Conservation (phyloP, 257 asterid genomes). For the Solanum bulbocastanum region DNA sequence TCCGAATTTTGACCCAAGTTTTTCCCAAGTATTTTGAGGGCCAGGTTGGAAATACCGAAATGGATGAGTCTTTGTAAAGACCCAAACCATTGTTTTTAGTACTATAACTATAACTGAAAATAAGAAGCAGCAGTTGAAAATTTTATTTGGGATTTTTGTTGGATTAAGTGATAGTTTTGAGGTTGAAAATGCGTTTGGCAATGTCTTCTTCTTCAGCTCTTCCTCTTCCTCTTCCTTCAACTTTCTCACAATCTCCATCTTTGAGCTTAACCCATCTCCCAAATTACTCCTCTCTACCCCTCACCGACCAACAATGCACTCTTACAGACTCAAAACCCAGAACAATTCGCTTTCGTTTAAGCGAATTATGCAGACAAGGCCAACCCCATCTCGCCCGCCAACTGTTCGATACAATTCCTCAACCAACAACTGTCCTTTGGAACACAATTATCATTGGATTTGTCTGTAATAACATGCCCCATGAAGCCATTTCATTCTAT, state of each 20-base stretch:
- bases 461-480: constrained; percentile 57
- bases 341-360: constrained; percentile 73
- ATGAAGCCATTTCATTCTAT: constrained; percentile 58
- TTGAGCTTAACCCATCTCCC: constrained; percentile 10
- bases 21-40: too few species aligned
- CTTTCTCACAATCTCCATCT: constrained; percentile 18
- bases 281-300: constrained; percentile 10
- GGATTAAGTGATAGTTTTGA: background rate
- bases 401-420: constrained; percentile 76
- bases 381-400: constrained; percentile 58
- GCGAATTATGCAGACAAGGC: constrained; percentile 65
- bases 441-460: constrained; percentile 77
- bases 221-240: constrained; percentile 33
- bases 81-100: background rate
- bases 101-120: background rate
- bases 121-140: background rate
- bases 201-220: constrained; percentile 39
- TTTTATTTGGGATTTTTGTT: background rate
- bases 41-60: too few species aligned
- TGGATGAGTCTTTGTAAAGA: background rate
- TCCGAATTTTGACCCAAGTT: too few species aligned
- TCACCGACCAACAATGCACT: constrained; percentile 5
- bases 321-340: constrained; percentile 21
- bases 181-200: constrained; percentile 29
- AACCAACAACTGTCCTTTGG: constrained; percentile 83